Evolutionary conservation across 257 asterid genomes (phyloP).

Genomic region (Solanum sitiens): DNA sequence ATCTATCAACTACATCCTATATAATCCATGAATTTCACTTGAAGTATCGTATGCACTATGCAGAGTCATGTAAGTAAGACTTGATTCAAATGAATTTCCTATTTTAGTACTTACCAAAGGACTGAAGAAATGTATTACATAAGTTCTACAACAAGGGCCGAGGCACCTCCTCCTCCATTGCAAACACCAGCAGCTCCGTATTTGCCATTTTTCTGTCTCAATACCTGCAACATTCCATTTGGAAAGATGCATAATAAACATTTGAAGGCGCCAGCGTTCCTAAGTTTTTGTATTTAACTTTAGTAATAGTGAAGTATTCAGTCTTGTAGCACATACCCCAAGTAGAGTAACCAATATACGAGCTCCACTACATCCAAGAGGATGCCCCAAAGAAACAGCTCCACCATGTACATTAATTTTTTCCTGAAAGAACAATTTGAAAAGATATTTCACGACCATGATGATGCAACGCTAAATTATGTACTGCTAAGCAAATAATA

Average conservation of each 20-base stretch:
- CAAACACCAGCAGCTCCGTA: constrained; percentile 87
- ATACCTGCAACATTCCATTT: constrained; percentile 34
- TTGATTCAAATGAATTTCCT: background rate
- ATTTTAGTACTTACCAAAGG: background rate
- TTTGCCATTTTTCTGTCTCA: constrained; percentile 76
- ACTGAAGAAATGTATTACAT: constrained; percentile 20
- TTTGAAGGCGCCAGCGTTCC: background rate
- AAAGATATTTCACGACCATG: background rate
- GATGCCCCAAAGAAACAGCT: constrained; percentile 97
- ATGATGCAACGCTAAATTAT: background rate
- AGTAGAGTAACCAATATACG: constrained; percentile 88
- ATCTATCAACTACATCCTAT: background rate
- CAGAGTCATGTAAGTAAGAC: background rate
- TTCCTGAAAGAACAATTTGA: constrained; percentile 45
- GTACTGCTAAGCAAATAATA: background rate
- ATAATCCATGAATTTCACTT: background rate
- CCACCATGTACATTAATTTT: constrained; percentile 89
- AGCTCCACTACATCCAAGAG: constrained; percentile 99
- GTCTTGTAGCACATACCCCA: constrained; percentile 52
- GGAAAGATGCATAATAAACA: background rate
- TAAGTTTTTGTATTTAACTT: background rate
- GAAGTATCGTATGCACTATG: background rate
- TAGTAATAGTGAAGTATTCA: background rate
- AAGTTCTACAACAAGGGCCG: constrained; percentile 81
- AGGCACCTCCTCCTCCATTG: constrained; percentile 99